Base-by-base conservation (phyloP, 2,329 filamentous ascomycete genomes). In the Fusarium sp. region DNA sequence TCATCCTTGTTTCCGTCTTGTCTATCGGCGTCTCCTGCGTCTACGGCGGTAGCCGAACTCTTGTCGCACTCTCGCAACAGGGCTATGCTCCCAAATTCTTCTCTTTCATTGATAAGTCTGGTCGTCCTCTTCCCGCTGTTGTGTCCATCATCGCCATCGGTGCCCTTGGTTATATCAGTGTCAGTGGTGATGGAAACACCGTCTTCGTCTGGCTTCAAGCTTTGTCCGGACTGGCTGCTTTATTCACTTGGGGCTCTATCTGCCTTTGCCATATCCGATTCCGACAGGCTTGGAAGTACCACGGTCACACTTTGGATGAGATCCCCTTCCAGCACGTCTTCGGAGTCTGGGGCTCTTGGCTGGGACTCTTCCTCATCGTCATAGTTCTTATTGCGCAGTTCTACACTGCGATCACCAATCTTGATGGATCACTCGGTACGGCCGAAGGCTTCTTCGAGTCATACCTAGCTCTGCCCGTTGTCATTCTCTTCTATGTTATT, bases 181-280 rank as follows among this genome's bases (percentile, higher is more conserved):
- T 90, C 32, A 79, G 81, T 53, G 76, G 82, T 0, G 82, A 82
- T 3, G 88, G 88, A 28, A 79, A 78, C 3, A 82, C 81, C 1
- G 86, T 92, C 28, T 92, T 93, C 66, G 84, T 87, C 76, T 93
- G 92, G 92, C 86, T 94, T 8, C 85, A 89, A 32, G 89, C 91
- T 14, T 83, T 93, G 22, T 92, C 90, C 0, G 91, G 90, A 58
- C 84, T 93, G 9, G 88, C 89, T 17, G 88, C 90, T 18, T 85
- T 93, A 48, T 92, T 92, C 80, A 90, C 90, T 17, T 94, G 91
- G 91, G 90, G 87, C 24, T 91, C 89, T 44, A 92, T 93, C 75
- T 92, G 90, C 76, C 82, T 91, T 7, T 86, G 90, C 6, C 92
- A 93, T 76, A 92, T 93, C 78, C 90, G 91, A 26, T 92, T 93